Evolutionary conservation across 2,329 filamentous ascomycete genomes (phyloP), one percentile per base, ranked within the genome.

Genomic region (Pseudonectria foliicola): DNA sequence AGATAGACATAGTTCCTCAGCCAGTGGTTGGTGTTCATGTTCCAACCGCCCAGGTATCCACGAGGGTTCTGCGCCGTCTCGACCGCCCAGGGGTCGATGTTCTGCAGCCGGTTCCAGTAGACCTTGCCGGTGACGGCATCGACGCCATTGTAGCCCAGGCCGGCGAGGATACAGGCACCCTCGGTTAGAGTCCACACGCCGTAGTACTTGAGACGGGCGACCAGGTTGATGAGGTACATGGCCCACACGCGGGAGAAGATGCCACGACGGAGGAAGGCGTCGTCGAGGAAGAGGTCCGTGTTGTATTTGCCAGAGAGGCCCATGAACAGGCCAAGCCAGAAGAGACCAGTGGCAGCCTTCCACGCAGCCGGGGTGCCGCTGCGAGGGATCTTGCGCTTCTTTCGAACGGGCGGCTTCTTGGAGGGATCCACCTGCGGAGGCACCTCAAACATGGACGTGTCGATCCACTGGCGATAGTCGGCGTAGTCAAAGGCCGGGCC

Each of bases 21-120:
- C 92, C 92, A 98, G 53, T 86, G 79, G 60, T 95, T 98, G 10
- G 92, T 98, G 62, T 96, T 96, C 67, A 95, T 95, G 61, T 98
- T 98, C 92, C 92, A 98, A 53, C 79, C 84, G 31, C 82, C 90
- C 3, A 98, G 73, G 52, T 92, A 96, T 2, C 78, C 88, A 35
- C 90, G 80, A n/a, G 85, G 85, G 58, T 96, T 98, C 62, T 95
- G 89, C 1, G 90, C 92, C 1, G 78, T 71, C 64, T 98, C 92
- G 18, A 98, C 85, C 3, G 76, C 78, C 72, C 80, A 82, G 0
- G 92, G 84, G 46, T 85, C 80, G 48, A 98, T 86, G 55, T 98
- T 98, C 49, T 86, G 82, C 13, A 96, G 68, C 18, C 90, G 80
- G 54, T 95, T 81, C 67, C 92, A 98, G 39, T 81, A 84, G 2